Base-by-base conservation (phyloP, 2,329 filamentous ascomycete species). In the Lecanoromycetidae sp. region DNA sequence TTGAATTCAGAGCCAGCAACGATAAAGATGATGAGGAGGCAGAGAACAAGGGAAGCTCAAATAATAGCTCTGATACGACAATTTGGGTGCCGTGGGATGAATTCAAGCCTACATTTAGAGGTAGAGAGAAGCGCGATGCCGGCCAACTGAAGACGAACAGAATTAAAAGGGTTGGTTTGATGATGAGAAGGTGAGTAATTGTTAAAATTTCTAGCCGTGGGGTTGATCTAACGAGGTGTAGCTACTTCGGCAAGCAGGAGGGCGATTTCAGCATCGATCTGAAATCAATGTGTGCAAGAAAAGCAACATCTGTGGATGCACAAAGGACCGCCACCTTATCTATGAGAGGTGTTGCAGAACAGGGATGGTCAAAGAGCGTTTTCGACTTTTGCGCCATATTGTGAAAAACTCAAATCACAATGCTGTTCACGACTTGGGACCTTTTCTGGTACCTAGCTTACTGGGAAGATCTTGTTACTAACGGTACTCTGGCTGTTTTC, bases 121-220 rank as follows among this genome's bases (percentile, higher is more conserved):
- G 86, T 0, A 76, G 72, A 56, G 71, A 79, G 51, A 72, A 76
- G 59, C 64, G 72, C 15, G 78, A 82, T 63, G 75, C 75, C 0
- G 61, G 69, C 48, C 69, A 73, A 4, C 60, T 91, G 55, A 68
- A 87, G 55, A 57, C 74, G 52, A 68, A 67, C 39, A 67, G 68
- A 35, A 68, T 91, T 32, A 82, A 76, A 63, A 71, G 82, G 38
- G 67, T 90, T 25, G 80, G 79, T 42, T 70, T 91, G 50, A 88
- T 91, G 85, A 83, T 84, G 71, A 69, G 86, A 60, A 91, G 85
- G 84, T 86, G 63, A 49, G 67, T 53, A n/a, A n/a, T n/a, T n/a
- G n/a, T n/a, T n/a, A 6, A 33, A 15, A 20, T 17, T 13, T 48
- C 15, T 25, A 42, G 25, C 10, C 34, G 29, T 48, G 10, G n/a